Evolutionary conservation across 208 protist species (phyloP).

Genomic region (Acanthamoeba sp.): DNA sequence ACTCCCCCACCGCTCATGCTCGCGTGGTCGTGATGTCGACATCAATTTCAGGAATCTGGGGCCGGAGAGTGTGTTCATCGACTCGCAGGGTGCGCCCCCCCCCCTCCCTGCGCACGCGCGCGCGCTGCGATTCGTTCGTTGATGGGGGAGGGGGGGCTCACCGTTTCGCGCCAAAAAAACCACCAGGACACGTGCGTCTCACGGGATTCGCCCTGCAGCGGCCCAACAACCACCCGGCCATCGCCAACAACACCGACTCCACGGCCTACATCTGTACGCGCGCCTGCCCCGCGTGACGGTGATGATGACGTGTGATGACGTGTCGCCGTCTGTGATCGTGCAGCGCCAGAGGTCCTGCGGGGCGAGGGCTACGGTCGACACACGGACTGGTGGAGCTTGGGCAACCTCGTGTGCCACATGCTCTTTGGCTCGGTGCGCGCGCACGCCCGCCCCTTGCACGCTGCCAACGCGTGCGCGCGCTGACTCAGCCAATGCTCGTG

Average conservation of each 20-base stretch:
- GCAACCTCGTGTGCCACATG: constrained; percentile 55
- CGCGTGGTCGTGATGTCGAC: no score
- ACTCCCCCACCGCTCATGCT: no score
- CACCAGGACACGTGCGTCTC: constrained; percentile 20
- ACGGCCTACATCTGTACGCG: constrained; percentile 38
- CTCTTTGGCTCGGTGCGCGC: constrained; percentile 19
- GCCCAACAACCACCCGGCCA: constrained; percentile 2
- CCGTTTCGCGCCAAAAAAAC: no score
- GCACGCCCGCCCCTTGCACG: no score
- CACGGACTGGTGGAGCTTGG: constrained; percentile 52
- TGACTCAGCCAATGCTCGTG: no score
- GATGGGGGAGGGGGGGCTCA: no score
- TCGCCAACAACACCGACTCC: constrained; percentile 12
- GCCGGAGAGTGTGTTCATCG: constrained; percentile 24
- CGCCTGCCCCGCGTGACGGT: not conserved
- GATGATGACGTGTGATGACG: not conserved
- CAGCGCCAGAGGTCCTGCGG: constrained; percentile 35
- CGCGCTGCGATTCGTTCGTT: no score
- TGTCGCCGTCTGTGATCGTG: no score
- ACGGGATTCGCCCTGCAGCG: constrained; percentile 31
- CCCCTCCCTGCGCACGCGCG: no score
- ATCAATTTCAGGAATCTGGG: constrained; percentile 19
- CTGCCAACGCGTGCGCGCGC: no score
- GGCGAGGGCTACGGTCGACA: not conserved
- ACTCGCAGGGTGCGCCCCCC: not conserved